Percentiles rank a stretch among this genome's conserved stretches.
Evolutionary conservation across 2,329 filamentous ascomycete genomes (phyloP).

Genomic region (Aspergillus puulaauensis): DNA sequence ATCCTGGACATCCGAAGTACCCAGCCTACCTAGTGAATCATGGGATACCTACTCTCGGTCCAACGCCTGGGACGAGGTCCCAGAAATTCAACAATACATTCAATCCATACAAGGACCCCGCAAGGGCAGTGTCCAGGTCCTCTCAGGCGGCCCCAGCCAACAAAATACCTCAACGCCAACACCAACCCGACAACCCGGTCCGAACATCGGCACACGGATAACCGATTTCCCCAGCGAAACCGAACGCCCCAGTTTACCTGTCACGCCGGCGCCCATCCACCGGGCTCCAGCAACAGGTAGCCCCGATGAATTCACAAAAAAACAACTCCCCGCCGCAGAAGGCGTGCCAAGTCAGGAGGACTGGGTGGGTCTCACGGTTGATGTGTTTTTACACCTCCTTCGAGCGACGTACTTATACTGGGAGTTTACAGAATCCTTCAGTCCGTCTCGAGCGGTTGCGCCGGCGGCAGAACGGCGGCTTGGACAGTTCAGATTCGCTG

Average conservation of each 20-base stretch:
- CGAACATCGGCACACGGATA: constrained; percentile 59
- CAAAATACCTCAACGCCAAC: constrained; percentile 15
- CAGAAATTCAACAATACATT: constrained; percentile 85
- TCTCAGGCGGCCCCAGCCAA: constrained; percentile 21
- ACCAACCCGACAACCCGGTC: not conserved
- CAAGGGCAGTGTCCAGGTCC: constrained; percentile 48
- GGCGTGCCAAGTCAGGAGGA: constrained; percentile 85
- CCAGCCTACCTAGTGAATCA: constrained; percentile 50
- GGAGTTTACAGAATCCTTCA: constrained; percentile 63
- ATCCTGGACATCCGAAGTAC: constrained; percentile 15
- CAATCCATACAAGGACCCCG: constrained; percentile 69
- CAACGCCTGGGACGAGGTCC: constrained; percentile 93
- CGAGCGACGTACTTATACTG: constrained; percentile 46
- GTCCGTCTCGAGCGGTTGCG: constrained; percentile 69
- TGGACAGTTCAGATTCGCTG: constrained; percentile 46
- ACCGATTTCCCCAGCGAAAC: constrained; percentile 84
- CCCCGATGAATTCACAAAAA: constrained; percentile 42
- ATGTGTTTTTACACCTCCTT: constrained; percentile 46
- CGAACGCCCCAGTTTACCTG: constrained; percentile 84
- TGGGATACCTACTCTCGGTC: constrained; percentile 73
- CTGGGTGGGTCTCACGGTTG: constrained; percentile 77
- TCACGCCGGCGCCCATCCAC: constrained; percentile 80
- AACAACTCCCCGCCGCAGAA: constrained; percentile 68
- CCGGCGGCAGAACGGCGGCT: constrained; percentile 62
- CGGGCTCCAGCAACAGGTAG: constrained; percentile 52